Percentiles rank a stretch among this genome's conserved stretches.
phyloP scores from a whole-genome alignment of 2,329 filamentous ascomycete species.

The Ustulina deusta region DNA sequence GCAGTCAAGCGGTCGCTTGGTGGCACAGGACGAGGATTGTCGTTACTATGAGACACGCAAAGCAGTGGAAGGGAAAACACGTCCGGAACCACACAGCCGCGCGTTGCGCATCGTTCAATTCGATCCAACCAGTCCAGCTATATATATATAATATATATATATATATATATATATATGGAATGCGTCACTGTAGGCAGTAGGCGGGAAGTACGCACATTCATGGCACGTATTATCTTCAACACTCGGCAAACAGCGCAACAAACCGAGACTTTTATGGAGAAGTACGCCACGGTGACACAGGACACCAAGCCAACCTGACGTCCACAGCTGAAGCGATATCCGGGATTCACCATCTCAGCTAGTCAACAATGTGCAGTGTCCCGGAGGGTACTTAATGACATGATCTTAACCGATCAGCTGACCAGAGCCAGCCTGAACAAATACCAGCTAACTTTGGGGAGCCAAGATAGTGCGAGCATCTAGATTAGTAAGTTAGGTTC shows the following conservation, averaged over 20 bases:
- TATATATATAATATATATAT: conserved; percentile 13
- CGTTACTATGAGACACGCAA: background rate
- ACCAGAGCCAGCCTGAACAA: conserved; percentile 18
- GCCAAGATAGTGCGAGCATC: background rate
- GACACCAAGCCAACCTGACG: conserved; percentile 18
- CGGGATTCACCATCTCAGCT: conserved; percentile 9
- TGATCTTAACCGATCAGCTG: conserved; percentile 23
- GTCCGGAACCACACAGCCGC: background rate
- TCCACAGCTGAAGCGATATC: conserved; percentile 30
- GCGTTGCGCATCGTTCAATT: conserved; percentile 7
- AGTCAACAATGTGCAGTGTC: conserved; percentile 10
- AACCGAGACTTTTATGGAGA: conserved; percentile 35
- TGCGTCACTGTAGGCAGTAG: background rate
- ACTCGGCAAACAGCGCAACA: conserved; percentile 27
- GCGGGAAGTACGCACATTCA: conserved; percentile 4
- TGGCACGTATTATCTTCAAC: conserved; percentile 14
- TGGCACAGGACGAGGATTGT: background rate
- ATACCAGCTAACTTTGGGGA: conserved; percentile 7
- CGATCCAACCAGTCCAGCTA: background rate
- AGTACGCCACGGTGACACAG: conserved; percentile 31
- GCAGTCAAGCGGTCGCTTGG: conserved; percentile 7
- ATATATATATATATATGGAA: conserved; percentile 15
- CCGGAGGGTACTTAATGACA: conserved; percentile 10
- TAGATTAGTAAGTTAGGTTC: background rate
- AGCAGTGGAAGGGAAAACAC: background rate